Base-by-base conservation (phyloP, 495 filamentous ascomycete species). In the Penicillium herquei region DNA sequence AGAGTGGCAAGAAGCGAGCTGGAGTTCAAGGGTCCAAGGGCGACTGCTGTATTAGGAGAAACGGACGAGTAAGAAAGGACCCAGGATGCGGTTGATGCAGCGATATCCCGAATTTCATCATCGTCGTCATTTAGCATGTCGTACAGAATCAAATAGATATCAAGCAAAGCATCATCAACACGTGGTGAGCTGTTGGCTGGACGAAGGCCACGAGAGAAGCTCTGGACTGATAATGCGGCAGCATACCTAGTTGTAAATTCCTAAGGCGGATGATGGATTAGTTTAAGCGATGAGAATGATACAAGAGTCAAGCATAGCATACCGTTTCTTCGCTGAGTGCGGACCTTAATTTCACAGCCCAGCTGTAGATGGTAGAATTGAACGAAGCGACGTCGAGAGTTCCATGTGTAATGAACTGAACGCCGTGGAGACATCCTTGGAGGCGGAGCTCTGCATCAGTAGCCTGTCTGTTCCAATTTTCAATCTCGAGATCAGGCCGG, bases 91-190 rank as follows among this genome's bases (percentile, higher is more conserved):
- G 72, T 71, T 13, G 69, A 55, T 18, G 92, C 84, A 8, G 84
- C 87, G 0, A 82, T 65, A 11, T 86, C 81, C 4, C 93, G 81
- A 39, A 96, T 77, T 39, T 96, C 93, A 42, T 95, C 89, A 60
- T 97, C 94, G 61, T 98, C 94, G 68, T 97, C 94, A 56, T 88
- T 87, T 0, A 97, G 75, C 58, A 78, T 68, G 58, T 88, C 81
- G 61, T 86, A 87, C 5, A 87, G 56, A 7, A 77, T 59, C 21
- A 85, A 49, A 41, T 81, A 83, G 6, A 79, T 52, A 8, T 76
- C 70, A 50, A 82, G 40, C 61, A 80, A 51, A 58, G 64, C 51
- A 6, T 48, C 17, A 35, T 72, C 67, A 1, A 62, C 51, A 16
- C 65, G 61, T 21, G 72, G 64, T 56, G 71, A 40, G 47, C 57